Evolutionary conservation across 2,329 filamentous ascomycete genomes (phyloP), one percentile per base, ranked within the genome.

Genomic region (Colletotrichum magnum): DNA sequence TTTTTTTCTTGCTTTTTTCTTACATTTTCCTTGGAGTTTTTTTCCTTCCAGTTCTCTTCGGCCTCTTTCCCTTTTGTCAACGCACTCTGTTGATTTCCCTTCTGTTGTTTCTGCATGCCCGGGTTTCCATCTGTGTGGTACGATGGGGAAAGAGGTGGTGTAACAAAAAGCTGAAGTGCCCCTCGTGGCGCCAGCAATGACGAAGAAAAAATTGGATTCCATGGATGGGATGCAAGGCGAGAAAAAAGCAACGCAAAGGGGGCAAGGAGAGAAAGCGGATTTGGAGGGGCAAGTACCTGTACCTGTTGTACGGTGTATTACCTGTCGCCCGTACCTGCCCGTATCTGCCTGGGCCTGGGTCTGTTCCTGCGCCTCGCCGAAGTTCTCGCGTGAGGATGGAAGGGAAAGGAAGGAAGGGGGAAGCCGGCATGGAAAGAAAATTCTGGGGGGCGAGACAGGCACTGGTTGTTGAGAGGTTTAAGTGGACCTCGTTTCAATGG

Each of bases 401-500:
- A 60, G 5, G 13, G 24, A 56, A 53, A 39, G 53, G 56, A 65
- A 58, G 64, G 43, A 65, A 58, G 48, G 66, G 64, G 65, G n/a
- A 59, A 56, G 66, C 54, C 32, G 41, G 60, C 53, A 65, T 48
- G 50, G 32, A 47, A 32, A 61, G 66, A 58, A 70, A 64, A 67
- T 53, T 48, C 45, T 48, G 56, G 60, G 67, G 69, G 52, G 69
- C 58, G 53, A 43, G 43, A 54, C 36, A 69, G 67, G 66, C 67
- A 71, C 57, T 69, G 58, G 69, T 71, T 71, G 69, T 71, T 71
- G 69, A 70, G 66, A 68, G 69, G 69, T 71, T 71, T 71, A 67
- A 71, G 69, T 71, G 69, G 69, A 71, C 68, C 69, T 69, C 57
- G 41, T 54, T 58, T 58, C 54, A 36, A 36, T 36, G 32, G 32